These are phyloP conservation scores for Drechslera avenae DNA, from an alignment of 2,329 filamentous ascomycete species.

Conservation along the genomic window DNA sequence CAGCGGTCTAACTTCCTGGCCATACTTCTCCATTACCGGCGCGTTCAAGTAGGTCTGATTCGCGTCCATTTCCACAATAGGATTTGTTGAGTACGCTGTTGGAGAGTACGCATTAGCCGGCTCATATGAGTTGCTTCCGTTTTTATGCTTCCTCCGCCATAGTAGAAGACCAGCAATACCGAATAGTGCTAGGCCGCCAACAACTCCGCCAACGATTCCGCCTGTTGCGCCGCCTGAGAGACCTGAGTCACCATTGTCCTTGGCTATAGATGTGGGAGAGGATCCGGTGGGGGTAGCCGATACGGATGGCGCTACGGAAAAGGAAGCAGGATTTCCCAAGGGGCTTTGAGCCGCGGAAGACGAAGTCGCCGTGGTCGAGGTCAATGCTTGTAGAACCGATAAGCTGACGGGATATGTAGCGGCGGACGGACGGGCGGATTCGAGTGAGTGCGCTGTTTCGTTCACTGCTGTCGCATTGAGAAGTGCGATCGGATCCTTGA, in stretches of 20 bases:
- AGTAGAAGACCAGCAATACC: conserved; percentile 19
- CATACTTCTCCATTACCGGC: conserved; percentile 3
- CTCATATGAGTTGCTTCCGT: background rate
- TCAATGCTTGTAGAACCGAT: conserved; percentile 8
- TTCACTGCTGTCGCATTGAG: conserved; percentile 18
- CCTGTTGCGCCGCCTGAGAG: conserved; percentile 28
- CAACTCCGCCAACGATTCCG: conserved; percentile 26
- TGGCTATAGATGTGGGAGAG: background rate
- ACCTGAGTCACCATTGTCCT: background rate
- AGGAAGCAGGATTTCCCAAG: background rate
- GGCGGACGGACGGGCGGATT: conserved; percentile 18
- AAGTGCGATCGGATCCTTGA: conserved; percentile 19
- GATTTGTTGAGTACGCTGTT: background rate
- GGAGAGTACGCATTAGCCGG: background rate
- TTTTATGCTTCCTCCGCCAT: conserved; percentile 9
- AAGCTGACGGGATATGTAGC: conserved; percentile 17
- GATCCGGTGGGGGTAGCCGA: background rate
- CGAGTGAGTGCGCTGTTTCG: conserved; percentile 25
- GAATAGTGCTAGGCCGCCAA: conserved; percentile 24
- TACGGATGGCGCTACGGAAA: background rate
- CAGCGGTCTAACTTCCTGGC: background rate
- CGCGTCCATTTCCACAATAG: background rate
- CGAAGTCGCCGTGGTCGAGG: conserved; percentile 1
- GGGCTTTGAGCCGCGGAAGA: background rate
- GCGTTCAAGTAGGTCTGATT: background rate